Conservation (phyloP, 2,329 filamentous ascomycete species). For the Penicillium sp. region DNA sequence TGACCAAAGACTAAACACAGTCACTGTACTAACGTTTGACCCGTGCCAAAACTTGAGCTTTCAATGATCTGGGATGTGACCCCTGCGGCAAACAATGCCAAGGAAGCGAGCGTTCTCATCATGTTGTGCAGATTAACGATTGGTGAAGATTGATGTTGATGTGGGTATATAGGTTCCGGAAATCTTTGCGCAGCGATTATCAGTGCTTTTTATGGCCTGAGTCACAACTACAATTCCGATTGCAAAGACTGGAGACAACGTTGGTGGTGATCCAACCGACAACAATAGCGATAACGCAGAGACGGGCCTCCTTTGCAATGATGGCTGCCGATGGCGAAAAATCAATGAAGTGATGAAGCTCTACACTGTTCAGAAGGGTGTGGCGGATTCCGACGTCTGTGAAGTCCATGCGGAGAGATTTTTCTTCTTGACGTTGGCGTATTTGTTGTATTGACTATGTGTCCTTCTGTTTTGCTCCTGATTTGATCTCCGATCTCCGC, state of each 20-base stretch:
- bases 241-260: conserved; percentile 36
- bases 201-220: conserved; percentile 9
- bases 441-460: conserved; percentile 20
- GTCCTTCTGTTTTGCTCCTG: conserved; percentile 24
- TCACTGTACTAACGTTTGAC: conserved; percentile 53
- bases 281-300: conserved; percentile 51
- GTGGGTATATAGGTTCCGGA: background rate
- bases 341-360: conserved; percentile 54
- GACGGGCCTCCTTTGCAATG: conserved; percentile 52
- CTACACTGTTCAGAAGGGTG: conserved; percentile 42
- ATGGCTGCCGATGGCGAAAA: conserved; percentile 50
- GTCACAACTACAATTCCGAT: conserved; percentile 16
- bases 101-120: conserved; percentile 44
- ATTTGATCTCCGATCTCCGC: conserved; percentile 29
- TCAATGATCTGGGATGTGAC: conserved; percentile 66
- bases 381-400: conserved; percentile 48
- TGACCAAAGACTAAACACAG: background rate
- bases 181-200: conserved; percentile 7
- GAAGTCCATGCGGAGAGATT: conserved; percentile 37
- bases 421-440: conserved; percentile 10
- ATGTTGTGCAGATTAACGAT: conserved; percentile 23
- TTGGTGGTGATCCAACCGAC: conserved; percentile 47
- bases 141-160: background rate
- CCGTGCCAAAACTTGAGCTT: conserved; percentile 75
- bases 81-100: conserved; percentile 49